phyloP scores from a whole-genome alignment of 2,329 filamentous ascomycete genomes.

The Domatiomyces globalis region DNA sequence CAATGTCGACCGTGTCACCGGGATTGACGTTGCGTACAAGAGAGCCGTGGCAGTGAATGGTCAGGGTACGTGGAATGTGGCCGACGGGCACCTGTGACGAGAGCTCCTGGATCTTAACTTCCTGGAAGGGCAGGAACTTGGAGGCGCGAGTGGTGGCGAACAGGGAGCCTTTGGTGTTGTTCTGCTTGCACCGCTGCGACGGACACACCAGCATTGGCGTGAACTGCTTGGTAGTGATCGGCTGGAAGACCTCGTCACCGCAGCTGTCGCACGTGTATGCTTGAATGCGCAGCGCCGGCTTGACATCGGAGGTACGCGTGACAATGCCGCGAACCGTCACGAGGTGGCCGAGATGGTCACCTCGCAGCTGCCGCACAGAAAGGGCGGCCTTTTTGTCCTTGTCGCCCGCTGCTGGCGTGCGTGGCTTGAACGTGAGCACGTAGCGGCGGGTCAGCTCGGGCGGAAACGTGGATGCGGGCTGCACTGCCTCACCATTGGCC shows the following conservation, averaged over 20 bases:
- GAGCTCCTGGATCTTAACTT: slow-evolving; percentile 97
- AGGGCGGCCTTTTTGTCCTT: slow-evolving; percentile 49
- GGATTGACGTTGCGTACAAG: slow-evolving; percentile 79
- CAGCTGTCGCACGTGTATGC: slow-evolving; percentile 96
- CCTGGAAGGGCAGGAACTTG: slow-evolving; percentile 94
- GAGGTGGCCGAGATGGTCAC: slow-evolving; percentile 80
- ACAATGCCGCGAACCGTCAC: slow-evolving; percentile 92
- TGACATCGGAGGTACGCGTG: slow-evolving; percentile 92
- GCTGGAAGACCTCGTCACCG: slow-evolving; percentile 95
- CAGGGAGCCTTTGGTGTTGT: slow-evolving; percentile 84
- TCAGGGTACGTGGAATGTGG: slow-evolving; percentile 85
- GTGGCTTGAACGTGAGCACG: slow-evolving; percentile 88
- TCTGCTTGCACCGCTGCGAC: slow-evolving; percentile 75
- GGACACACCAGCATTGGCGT: slow-evolving; percentile 75
- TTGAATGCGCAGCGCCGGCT: slow-evolving; percentile 93
- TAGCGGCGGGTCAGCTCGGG: slow-evolving; percentile 85
- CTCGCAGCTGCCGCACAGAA: slow-evolving; percentile 84
- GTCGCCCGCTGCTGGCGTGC: slow-evolving; percentile 56
- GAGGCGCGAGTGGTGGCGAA: slow-evolving; percentile 91
- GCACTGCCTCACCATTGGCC: slow-evolving; percentile 47
- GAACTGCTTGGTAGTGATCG: slow-evolving; percentile 79
- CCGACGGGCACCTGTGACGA: slow-evolving; percentile 98
- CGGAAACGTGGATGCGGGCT: slow-evolving; percentile 68
- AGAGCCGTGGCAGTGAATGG: slow-evolving; percentile 75
- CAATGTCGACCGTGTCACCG: slow-evolving; percentile 85